Evolutionary conservation across 192 early-diverging fungal species (phyloP).

Genomic region (Coemansia sp.): DNA sequence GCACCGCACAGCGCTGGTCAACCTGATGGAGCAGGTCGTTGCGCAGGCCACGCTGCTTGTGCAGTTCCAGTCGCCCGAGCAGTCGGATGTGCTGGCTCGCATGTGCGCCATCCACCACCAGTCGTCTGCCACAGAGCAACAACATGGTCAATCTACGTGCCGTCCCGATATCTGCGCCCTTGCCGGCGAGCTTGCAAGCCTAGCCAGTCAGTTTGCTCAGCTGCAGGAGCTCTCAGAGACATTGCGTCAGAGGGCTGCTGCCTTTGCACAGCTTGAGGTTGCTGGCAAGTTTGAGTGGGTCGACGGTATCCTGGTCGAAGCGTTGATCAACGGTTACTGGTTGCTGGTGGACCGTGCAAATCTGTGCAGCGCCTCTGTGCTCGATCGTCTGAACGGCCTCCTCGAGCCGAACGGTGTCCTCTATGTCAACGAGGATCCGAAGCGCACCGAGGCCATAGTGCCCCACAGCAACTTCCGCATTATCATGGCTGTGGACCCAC

Average conservation of each 20-base stretch:
- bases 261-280: constrained; percentile 34
- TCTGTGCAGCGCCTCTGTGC: constrained; percentile 87
- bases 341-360: constrained; percentile 95
- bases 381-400: constrained; percentile 92
- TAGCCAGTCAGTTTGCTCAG: not conserved
- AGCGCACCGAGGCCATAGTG: constrained; percentile 54
- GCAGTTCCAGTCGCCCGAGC: not conserved
- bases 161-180: not conserved
- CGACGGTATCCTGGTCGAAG: constrained; percentile 88
- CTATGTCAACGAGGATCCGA: constrained; percentile 86
- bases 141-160: not conserved
- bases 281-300: constrained; percentile 96
- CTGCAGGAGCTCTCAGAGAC: not conserved
- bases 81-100: not conserved
- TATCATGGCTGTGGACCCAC: constrained; percentile 93
- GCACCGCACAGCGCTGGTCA: constrained; percentile 45
- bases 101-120: constrained; percentile 3
- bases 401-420: constrained; percentile 86
- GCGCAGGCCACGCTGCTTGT: not conserved
- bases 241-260: not conserved
- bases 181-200: not conserved
- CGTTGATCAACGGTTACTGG: constrained; percentile 89
- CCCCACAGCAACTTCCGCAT: constrained; percentile 92
- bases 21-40: not conserved
- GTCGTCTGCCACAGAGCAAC: not conserved